A percentile compares a stretch with the other conserved stretches of the same genome.
These are phyloP conservation scores for Ophiostoma quercus DNA, from an alignment of 2,329 filamentous ascomycete species.

Conservation along the genomic window DNA sequence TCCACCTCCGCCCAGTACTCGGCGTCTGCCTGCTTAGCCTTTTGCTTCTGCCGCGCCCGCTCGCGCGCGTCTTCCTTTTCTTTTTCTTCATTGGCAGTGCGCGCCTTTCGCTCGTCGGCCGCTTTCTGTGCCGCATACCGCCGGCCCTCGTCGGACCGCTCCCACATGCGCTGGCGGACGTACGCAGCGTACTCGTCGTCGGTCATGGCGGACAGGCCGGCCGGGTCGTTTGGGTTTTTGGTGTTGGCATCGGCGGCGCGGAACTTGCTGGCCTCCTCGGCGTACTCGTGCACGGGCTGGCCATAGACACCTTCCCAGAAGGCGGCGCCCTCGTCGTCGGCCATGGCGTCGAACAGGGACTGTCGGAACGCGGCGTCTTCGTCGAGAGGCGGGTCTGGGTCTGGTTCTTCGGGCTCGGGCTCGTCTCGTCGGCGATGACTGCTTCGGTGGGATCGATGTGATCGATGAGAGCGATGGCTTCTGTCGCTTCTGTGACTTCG, in stretches of 20 bases:
- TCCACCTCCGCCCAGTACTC: conserved; percentile 53
- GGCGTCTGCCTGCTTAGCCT: conserved; percentile 31
- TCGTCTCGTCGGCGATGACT: neutral
- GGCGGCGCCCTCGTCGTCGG: conserved; percentile 88
- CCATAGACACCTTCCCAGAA: conserved; percentile 98
- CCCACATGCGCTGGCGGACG: conserved; percentile 89
- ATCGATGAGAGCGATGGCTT: conserved; percentile 3
- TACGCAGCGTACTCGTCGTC: conserved; percentile 88
- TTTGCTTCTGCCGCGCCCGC: conserved; percentile 42
- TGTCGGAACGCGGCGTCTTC: conserved; percentile 78
- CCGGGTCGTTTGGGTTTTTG: conserved; percentile 34
- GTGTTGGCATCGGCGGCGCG: neutral
- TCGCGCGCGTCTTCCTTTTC: conserved; percentile 43
- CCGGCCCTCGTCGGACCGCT: conserved; percentile 81
- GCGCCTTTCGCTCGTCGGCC: conserved; percentile 55
- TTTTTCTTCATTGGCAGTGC: conserved; percentile 45
- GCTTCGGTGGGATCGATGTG: neutral
- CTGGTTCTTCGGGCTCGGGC: conserved; percentile 36
- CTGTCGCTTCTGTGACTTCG: neutral
- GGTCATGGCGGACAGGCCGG: conserved; percentile 72
- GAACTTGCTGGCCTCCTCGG: conserved; percentile 20
- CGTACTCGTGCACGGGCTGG: conserved; percentile 68
- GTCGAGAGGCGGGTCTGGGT: conserved; percentile 48
- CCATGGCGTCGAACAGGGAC: conserved; percentile 93
- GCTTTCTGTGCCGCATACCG: conserved; percentile 54